Conservation (phyloP, 805 yeast species). For the Ogataea neopini region DNA sequence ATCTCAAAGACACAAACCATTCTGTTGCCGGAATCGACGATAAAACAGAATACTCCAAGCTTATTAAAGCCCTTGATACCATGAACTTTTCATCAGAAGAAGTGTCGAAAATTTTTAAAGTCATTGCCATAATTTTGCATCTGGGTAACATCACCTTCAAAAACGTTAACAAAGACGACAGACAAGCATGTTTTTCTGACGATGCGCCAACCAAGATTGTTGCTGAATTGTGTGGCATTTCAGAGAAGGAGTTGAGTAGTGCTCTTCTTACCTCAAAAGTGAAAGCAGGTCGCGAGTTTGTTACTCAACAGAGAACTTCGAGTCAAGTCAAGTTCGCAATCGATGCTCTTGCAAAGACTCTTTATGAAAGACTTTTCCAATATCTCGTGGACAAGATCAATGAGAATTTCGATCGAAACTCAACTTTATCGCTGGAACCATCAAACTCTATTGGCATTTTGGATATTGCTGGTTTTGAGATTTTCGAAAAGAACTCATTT, state of each 20-base stretch:
- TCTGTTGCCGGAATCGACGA: slow-evolving; percentile 79
- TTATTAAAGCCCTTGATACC: slow-evolving; percentile 65
- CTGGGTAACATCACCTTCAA: slow-evolving; percentile 82
- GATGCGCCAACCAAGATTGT: slow-evolving; percentile 51
- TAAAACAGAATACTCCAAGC: slow-evolving; percentile 58
- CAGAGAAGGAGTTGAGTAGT: slow-evolving; percentile 48
- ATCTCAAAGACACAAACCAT: slow-evolving; percentile 55
- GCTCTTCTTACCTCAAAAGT: slow-evolving; percentile 77
- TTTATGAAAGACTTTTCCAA: slow-evolving; percentile 84
- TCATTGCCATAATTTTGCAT: slow-evolving; percentile 76
- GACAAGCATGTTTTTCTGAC: slow-evolving; percentile 71
- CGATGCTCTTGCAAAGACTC: slow-evolving; percentile 83
- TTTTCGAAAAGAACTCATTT: slow-evolving; percentile 56
- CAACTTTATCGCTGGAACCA: slow-evolving; percentile 26
- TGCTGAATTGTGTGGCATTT: slow-evolving; percentile 65
- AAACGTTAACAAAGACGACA: slow-evolving; percentile 54
- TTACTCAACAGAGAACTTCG: slow-evolving; percentile 76
- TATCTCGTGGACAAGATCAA: slow-evolving; percentile 77
- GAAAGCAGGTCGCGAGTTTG: slow-evolving; percentile 86
- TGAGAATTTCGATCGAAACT: slow-evolving; percentile 45
- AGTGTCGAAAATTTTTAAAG: slow-evolving; percentile 56
- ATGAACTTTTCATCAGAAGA: slow-evolving; percentile 68
- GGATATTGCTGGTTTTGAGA: slow-evolving; percentile 65
- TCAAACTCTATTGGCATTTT: slow-evolving; percentile 54
- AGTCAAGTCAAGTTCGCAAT: slow-evolving; percentile 77